Percentiles rank a stretch among this genome's conserved stretches.
Conservation (phyloP, 2,329 filamentous ascomycete species). For the Elsinoe necatrix region DNA sequence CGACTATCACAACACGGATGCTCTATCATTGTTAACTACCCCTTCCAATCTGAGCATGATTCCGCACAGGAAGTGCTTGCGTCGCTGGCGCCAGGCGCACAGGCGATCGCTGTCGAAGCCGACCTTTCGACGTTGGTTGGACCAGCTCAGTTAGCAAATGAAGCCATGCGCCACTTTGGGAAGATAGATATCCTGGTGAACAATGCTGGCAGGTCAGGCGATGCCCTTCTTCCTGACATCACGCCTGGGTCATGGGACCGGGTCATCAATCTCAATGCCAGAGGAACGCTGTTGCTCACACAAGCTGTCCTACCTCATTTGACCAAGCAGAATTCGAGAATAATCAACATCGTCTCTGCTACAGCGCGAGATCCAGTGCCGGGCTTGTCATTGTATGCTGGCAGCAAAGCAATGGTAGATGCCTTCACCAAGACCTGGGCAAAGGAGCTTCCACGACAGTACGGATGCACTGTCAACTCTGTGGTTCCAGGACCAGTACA, state of each 20-base stretch:
- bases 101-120: constrained; percentile 34
- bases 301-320: constrained; percentile 35
- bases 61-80: constrained; percentile 28
- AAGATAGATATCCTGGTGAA: constrained; percentile 35
- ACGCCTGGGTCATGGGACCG: constrained; percentile 30
- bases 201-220: constrained; percentile 26
- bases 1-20: constrained; percentile 38
- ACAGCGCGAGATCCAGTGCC: constrained; percentile 30
- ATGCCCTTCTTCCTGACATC: constrained; percentile 21
- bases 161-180: constrained; percentile 29
- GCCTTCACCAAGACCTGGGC: constrained; percentile 39
- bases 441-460: constrained; percentile 38
- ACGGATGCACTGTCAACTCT: constrained; percentile 40
- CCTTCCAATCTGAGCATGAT: constrained; percentile 25
- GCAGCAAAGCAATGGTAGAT: constrained; percentile 43
- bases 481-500: constrained; percentile 37
- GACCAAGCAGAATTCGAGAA: constrained; percentile 29
- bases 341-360: constrained; percentile 38
- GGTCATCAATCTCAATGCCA: constrained; percentile 35
- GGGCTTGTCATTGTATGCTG: constrained; percentile 40
- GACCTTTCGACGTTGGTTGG: constrained; percentile 34
- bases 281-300: constrained; percentile 36
- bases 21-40: constrained; percentile 44
- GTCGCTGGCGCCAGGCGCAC: constrained; percentile 23
- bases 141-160: constrained; percentile 31